Conservation (phyloP, 2,329 filamentous ascomycete species). For the Aspergillus ochraceus region DNA sequence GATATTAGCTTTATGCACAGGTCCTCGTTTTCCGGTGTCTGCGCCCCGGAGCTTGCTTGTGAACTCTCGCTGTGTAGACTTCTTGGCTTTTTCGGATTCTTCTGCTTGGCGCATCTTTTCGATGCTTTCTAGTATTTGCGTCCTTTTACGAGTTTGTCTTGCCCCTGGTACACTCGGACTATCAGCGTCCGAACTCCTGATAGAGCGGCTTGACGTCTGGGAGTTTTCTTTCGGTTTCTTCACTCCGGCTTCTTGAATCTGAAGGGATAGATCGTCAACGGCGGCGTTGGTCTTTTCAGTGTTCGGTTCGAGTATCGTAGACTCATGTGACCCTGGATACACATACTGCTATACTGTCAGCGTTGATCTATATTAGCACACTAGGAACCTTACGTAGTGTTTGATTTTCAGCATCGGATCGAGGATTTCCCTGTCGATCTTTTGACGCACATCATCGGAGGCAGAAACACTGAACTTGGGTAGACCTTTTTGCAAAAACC, state of each 20-base stretch:
- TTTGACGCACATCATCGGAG: slow-evolving; percentile 18
- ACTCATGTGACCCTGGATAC: neutral
- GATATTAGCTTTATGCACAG: neutral
- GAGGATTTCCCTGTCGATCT: slow-evolving; percentile 29
- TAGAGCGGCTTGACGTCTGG: neutral
- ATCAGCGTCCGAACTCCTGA: neutral
- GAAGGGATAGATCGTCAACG: neutral
- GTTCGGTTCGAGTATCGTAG: neutral
- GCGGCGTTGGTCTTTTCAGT: neutral
- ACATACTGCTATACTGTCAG: slow-evolving; percentile 17
- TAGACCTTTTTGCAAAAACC: slow-evolving; percentile 29
- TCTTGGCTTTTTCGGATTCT: neutral
- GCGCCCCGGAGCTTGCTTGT: neutral
- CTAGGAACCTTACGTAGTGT: slow-evolving; percentile 27
- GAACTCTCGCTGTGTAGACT: neutral
- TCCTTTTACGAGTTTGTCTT: neutral
- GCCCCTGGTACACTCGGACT: neutral
- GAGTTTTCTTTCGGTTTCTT: neutral
- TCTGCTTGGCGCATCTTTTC: neutral
- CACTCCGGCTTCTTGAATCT: neutral
- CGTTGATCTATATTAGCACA: neutral
- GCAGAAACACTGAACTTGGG: slow-evolving; percentile 28
- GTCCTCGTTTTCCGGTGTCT: neutral
- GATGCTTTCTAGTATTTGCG: neutral
- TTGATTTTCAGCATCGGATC: slow-evolving; percentile 34